Evolutionary conservation across 2,329 filamentous ascomycete genomes (phyloP).

Genomic region (Ceratocystis ficicola): DNA sequence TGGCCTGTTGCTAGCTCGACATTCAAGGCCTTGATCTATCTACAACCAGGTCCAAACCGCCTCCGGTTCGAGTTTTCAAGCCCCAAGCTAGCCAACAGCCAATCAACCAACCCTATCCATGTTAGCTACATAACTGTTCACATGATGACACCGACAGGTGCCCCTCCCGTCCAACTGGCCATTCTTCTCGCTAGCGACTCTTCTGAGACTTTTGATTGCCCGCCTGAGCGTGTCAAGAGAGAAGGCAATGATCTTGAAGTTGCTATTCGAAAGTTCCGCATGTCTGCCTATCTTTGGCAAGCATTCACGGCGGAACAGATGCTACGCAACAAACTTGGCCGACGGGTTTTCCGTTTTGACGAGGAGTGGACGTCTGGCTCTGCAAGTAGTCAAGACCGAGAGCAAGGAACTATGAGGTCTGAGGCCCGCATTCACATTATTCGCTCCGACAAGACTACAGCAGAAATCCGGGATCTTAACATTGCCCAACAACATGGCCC

Average conservation of each 20-base stretch:
- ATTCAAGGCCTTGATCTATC: slow-evolving; percentile 83
- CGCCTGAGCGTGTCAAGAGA: slow-evolving; percentile 58
- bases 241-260: slow-evolving; percentile 74
- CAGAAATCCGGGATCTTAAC: slow-evolving; percentile 67
- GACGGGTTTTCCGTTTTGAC: slow-evolving; percentile 79
- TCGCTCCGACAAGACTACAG: slow-evolving; percentile 68
- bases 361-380: slow-evolving; percentile 88
- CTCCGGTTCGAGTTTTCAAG: slow-evolving; percentile 80
- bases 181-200: slow-evolving; percentile 84
- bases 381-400: slow-evolving; percentile 60
- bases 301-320: slow-evolving; percentile 95
- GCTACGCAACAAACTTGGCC: slow-evolving; percentile 75
- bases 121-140: slow-evolving; percentile 71
- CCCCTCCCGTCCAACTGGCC: slow-evolving; percentile 78
- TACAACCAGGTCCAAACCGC: slow-evolving; percentile 82
- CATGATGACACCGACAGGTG: slow-evolving; percentile 65
- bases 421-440: slow-evolving; percentile 86
- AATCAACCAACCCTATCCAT: slow-evolving; percentile 57
- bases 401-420: slow-evolving; percentile 64
- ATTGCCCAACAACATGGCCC: slow-evolving; percentile 63
- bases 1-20: slow-evolving; percentile 85
- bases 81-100: slow-evolving; percentile 62
- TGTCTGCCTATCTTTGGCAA: slow-evolving; percentile 94
- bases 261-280: slow-evolving; percentile 80
- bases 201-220: slow-evolving; percentile 68